Base-by-base conservation (phyloP, 129 eudicot genomes). In the Ambrosia trifida region DNA sequence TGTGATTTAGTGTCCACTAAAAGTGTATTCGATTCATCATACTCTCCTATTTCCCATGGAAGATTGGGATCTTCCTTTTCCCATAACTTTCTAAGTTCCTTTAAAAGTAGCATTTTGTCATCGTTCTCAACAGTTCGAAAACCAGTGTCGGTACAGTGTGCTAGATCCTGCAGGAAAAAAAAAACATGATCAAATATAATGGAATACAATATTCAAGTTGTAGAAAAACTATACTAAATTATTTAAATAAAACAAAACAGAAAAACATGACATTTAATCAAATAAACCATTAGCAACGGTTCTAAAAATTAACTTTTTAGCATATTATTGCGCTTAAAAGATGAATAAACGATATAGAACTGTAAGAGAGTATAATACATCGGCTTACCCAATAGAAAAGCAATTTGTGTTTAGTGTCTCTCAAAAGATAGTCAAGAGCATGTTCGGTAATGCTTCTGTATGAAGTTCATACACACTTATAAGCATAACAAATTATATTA, bases 351-450 rank as follows among this genome's bases (percentile, higher is more conserved):
- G n/a, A n/a, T n/a, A n/a, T n/a, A n/a, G n/a, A n/a, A n/a, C n/a
- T n/a, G n/a, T 8, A 41, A 11, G 5, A 14, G 35, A 50, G 19
- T n/a, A 59, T 69, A 16, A 46, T 19, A 19, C 40, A 53, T 69
- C 16, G 12, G 8, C 87, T 87, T 71, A 87, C 94, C 94, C 94
- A 87, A 71, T 78, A 80, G 43, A 87, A 84, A 38, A 84, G 83
- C 77, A 87, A 64, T 70, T 78, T 84, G 46, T 69, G 40, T 73
- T 74, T 82, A 35, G 28, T 45, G 67, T 84, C 73, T 43, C 83
- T 78, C 84, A 87, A 43, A 41, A 87, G 84, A 72, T 61, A 84
- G 81, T 87, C 85, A 46, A 87, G 54, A 59, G 68, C 64, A 57
- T 66, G 54, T 52, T 79, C 81, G 41, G 75, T 70, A 79, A 79